Evolutionary conservation across 176 grass and related monocot species (phyloP), one percentile per base, ranked within the genome.

Genomic region (Musa schizocarpa): DNA sequence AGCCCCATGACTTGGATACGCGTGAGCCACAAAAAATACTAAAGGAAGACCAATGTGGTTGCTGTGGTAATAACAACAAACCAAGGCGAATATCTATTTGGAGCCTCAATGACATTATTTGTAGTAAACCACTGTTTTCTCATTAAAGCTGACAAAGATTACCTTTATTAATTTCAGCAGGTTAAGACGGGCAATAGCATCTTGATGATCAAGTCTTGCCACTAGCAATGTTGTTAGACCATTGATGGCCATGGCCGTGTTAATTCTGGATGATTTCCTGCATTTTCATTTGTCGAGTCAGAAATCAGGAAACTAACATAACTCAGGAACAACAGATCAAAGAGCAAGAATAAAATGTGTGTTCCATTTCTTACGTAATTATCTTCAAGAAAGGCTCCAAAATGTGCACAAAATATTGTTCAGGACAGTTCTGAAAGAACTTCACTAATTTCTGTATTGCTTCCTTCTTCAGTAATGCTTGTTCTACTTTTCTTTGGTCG

Each of bases 141-240:
- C 0, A 43, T 34, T 8, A 20, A 79, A 14, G 64, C 11, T 65
- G 65, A 48, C 50, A 54, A 12, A 16, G 8, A 52, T 56, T 27
- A 94, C 95, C 90, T 99, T 99, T 78, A 99, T 99, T 75, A 99
- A 85, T 89, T 99, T 99, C 61, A 99, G 79, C 72, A 99, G 85
- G 81, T 88, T 99, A 70, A 99, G 78, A 53, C 95, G 90, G 8
- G 88, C 90, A 86, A 99, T 99, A 75, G 95, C 95, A 81, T 99
- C 91, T 78, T 88, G 88, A 86, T 99, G 90, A 25, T 94, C 88
- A 68, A 99, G 95, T 70, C 91, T 89, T 74, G 85, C 91, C 78
- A 99, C 89, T 67, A 99, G 82, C 66, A 99, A 83, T 78, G 95
- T 85, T 21, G 95, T 99, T 78, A 99, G 86, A 71, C 95, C 95